Percentiles rank a stretch among this genome's conserved stretches.
phyloP scores from a whole-genome alignment of 352 stramenopile genomes.

The Aphanomyces invadans region DNA sequence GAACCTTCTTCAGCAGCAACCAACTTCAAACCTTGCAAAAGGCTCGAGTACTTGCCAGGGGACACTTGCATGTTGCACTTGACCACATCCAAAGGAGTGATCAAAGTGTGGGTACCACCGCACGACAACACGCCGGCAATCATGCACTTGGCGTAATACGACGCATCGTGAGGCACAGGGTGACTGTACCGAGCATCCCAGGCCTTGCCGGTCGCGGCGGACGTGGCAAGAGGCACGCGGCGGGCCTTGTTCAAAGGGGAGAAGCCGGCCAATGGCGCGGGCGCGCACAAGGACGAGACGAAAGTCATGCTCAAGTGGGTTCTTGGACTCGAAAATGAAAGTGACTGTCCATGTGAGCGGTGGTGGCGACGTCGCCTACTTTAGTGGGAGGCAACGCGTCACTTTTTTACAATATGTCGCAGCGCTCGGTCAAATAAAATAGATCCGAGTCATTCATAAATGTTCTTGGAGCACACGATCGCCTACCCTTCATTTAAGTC shows the following conservation, averaged over 20 bases:
- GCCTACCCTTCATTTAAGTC: too few species aligned
- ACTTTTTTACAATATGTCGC: neutral
- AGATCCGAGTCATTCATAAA: too few species aligned
- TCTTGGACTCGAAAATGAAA: slow-evolving; percentile 24
- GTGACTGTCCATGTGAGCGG: neutral
- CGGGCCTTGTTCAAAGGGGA: slow-evolving; percentile 33
- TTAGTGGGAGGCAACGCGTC: neutral
- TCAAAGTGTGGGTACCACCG: slow-evolving; percentile 88
- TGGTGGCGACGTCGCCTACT: slow-evolving; percentile 2
- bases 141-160: slow-evolving; percentile 94
- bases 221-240: slow-evolving; percentile 58
- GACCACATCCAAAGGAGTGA: slow-evolving; percentile 90
- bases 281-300: slow-evolving; percentile 16
- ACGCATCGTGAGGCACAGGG: slow-evolving; percentile 73
- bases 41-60: slow-evolving; percentile 74
- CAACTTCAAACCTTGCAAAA: slow-evolving; percentile 72
- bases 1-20: slow-evolving; percentile 83
- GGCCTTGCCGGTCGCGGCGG: slow-evolving; percentile 40
- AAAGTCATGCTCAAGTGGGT: slow-evolving; percentile 22
- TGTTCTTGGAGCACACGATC: too few species aligned
- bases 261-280: slow-evolving; percentile 21
- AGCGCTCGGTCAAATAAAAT: too few species aligned
- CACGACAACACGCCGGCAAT: slow-evolving; percentile 88
- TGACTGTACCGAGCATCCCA: slow-evolving; percentile 79
- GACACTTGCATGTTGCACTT: slow-evolving; percentile 95